phyloP scores from a whole-genome alignment of 306 rosid genomes.

The Abrus pulchellus region DNA sequence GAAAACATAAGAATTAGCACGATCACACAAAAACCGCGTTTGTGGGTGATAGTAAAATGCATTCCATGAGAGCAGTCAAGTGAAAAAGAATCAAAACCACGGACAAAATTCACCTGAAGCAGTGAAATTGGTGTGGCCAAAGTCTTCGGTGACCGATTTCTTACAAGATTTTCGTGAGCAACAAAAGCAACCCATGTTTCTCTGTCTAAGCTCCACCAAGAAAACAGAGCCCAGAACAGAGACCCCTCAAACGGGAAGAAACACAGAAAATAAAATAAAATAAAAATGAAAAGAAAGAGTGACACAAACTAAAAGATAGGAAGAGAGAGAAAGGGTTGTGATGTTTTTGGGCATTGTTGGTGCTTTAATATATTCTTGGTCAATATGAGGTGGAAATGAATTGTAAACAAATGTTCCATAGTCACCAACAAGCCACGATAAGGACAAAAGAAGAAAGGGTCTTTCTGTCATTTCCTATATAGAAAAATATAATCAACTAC shows the following conservation, averaged over 20 bases:
- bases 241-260: slow-evolving; percentile 34
- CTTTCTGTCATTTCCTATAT: neutral
- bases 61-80: slow-evolving; percentile 7
- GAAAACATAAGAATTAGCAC: slow-evolving; percentile 10
- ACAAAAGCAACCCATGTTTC: slow-evolving; percentile 75
- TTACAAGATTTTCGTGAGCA: slow-evolving; percentile 56
- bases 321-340: slow-evolving; percentile 12
- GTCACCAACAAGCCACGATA: slow-evolving; percentile 37
- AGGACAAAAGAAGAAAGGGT: slow-evolving; percentile 6
- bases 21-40: slow-evolving; percentile 36
- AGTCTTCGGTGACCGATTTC: slow-evolving; percentile 43
- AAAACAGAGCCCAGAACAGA: slow-evolving; percentile 42
- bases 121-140: slow-evolving; percentile 47
- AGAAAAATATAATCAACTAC: neutral
- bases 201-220: slow-evolving; percentile 42
- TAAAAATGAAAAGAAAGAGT: neutral
- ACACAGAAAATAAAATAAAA: neutral
- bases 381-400: slow-evolving; percentile 46
- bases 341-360: neutral
- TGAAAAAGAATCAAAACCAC: neutral
- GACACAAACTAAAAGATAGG: slow-evolving; percentile 32
- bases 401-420: neutral
- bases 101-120: slow-evolving; percentile 49
- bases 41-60: slow-evolving; percentile 31
- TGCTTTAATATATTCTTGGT: slow-evolving; percentile 39